These are phyloP conservation scores for Kodamaea nitidulidarum DNA, from an alignment of 805 yeast species.

Conservation along the genomic window DNA sequence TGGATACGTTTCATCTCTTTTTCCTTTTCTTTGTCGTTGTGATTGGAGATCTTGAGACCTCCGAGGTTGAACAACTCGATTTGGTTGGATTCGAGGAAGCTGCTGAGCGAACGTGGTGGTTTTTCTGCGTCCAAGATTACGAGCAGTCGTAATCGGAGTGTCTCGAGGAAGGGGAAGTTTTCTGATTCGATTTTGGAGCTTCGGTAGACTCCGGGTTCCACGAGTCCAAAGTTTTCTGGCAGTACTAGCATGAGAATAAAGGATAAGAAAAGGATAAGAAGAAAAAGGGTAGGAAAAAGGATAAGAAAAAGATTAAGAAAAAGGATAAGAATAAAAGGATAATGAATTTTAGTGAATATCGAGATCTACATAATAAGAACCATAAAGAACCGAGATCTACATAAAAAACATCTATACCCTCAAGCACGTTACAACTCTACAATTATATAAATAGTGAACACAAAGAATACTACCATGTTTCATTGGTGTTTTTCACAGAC, in stretches of 20 bases:
- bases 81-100: conserved; percentile 55
- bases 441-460: too few species aligned
- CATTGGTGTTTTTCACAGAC: too few species aligned
- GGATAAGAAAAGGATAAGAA: background rate
- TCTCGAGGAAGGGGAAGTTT: conserved; percentile 72
- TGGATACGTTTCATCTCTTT: conserved; percentile 7
- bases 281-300: too few species aligned
- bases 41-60: conserved; percentile 38
- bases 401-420: too few species aligned
- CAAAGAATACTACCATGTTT: too few species aligned
- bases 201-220: conserved; percentile 79
- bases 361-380: too few species aligned
- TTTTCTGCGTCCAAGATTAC: conserved; percentile 79
- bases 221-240: conserved; percentile 89
- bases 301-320: too few species aligned
- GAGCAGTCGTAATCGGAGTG: conserved; percentile 64
- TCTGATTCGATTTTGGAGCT: conserved; percentile 76
- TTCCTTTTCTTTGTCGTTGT: conserved; percentile 21
- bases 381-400: too few species aligned
- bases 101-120: conserved; percentile 68
- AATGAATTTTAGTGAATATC: too few species aligned
- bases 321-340: too few species aligned
- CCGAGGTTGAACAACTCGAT: conserved; percentile 50
- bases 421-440: too few species aligned
- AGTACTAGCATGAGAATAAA: conserved; percentile 71